These are phyloP conservation scores for Ogataea thermomethanolica DNA, from an alignment of 805 yeast genomes.

Conservation along the genomic window DNA sequence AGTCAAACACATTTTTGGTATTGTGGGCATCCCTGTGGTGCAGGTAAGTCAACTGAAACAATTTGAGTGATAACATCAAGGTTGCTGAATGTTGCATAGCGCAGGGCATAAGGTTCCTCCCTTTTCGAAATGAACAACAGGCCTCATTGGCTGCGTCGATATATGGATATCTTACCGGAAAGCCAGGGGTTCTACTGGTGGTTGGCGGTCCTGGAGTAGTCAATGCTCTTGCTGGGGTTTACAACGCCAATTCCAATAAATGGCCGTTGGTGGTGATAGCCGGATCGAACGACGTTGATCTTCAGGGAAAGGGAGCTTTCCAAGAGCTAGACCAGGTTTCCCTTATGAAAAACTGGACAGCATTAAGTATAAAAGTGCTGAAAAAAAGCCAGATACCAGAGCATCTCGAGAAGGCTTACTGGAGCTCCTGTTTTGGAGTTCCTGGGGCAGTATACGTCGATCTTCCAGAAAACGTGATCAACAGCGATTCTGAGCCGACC, in stretches of 20 bases:
- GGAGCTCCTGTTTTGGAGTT: conserved; percentile 42
- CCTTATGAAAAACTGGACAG: conserved; percentile 41
- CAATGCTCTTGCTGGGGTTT: conserved; percentile 64
- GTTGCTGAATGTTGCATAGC: conserved; percentile 58
- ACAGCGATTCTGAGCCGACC: conserved; percentile 21
- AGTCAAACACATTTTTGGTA: conserved; percentile 58
- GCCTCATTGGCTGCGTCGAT: conserved; percentile 75
- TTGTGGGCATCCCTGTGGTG: conserved; percentile 74
- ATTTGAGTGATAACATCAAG: conserved; percentile 9
- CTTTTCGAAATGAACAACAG: conserved; percentile 69
- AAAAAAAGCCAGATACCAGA: conserved; percentile 36
- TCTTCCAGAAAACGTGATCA: conserved; percentile 59
- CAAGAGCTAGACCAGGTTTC: conserved; percentile 69
- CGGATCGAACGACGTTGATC: conserved; percentile 52
- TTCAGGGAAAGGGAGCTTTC: conserved; percentile 57
- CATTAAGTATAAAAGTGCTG: conserved; percentile 39
- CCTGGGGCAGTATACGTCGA: conserved; percentile 66
- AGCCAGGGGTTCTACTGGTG: conserved; percentile 63
- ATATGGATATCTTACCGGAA: conserved; percentile 61
- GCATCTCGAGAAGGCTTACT: conserved; percentile 45
- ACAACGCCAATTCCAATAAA: conserved; percentile 56
- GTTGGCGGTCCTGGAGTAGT: conserved; percentile 78
- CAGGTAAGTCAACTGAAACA: conserved; percentile 37
- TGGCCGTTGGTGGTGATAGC: conserved; percentile 68
- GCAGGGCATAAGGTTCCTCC: conserved; percentile 51